Evolutionary conservation across 768 basidiomycete genomes (phyloP), one percentile per base, ranked within the genome.

Genomic region (Leccinum subtestaceum): DNA sequence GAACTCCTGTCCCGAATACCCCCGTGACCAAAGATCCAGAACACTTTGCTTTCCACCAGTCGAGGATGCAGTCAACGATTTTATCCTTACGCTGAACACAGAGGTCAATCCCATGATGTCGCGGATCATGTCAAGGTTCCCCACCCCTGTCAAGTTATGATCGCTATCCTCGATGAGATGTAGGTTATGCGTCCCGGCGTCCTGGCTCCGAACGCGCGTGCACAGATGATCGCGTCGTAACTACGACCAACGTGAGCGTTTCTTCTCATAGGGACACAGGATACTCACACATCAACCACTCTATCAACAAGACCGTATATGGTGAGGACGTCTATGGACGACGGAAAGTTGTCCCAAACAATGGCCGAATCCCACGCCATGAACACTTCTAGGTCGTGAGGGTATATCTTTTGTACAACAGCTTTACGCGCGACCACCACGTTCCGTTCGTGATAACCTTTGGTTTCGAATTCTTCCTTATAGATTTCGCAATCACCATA

Each of bases 301-400:
- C 74, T 67, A 64, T 94, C 92, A 31, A 74, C 74, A 45, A 92
- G 73, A n/a, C 91, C 92, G 60, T 93, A 91, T 50, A 92, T 67
- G 3, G 86, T 89, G 48, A 94, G 74, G n/a, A 88, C 90, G 69
- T 92, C 81, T 8, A 79, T 78, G 2, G 72, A 60, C 13, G 71
- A 61, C 23, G 92, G 91, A 66, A 93, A 93, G 10, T 77, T 69
- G 52, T 82, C 80, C 84, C 86, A 87, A 27, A 91, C 84, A 29
- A 86, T 74, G 1, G 82, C 82, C 12, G 85, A 81, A 66, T 93
- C 84, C 82, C 86, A 89, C 19, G 67, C 75, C 19, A 81, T 77
- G 70, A 91, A 92, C 10, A 72, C 71, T 34, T 85, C 78, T 23
- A 93, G 62, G 63, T 90, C 86, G 40, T 80, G 78, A 3, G 84